Evolutionary conservation across 768 basidiomycete species (phyloP), one percentile per base, ranked within the genome.

Genomic region (Pisolithus albus): DNA sequence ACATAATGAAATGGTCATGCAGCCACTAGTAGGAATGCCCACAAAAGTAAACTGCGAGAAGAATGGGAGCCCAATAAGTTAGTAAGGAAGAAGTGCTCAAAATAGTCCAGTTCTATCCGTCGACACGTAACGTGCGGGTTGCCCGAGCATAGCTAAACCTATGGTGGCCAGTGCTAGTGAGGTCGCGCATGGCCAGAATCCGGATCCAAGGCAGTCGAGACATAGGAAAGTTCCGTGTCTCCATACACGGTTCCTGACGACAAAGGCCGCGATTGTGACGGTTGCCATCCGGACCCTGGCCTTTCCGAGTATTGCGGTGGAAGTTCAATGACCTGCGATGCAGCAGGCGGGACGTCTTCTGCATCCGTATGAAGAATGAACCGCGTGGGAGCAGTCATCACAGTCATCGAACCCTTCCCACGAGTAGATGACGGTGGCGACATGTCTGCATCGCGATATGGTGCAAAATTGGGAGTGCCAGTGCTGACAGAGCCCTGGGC

Each of bases 271-370:
- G 40, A 47, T 45, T 4, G 56, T n/a, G 50, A 15, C 26, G n/a
- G 36, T 19, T 11, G 15, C 37, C 36, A 21, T 39, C 15, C n/a
- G 37, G 62, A 53, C 43, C 61, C 62, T 18, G 75, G 75, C 34
- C 77, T 70, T 54, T 80, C 83, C 23, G 75, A 74, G 60, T 89
- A 89, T 62, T 81, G 81, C 15, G 86, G 86, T 24, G 87, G 87
- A n/a, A 88, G 74, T 66, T 89, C 87, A 6, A 88, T 74, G 19
- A 86, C 67, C 6, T 75, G 84, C 16, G 76, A 67, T 48, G 71
- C 71, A 38, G 65, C 69, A 7, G 78, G 70, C 9, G 69, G 37
- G 11, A 60, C 67, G 58, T 88, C 86, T 49, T 85, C 84, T 7
- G 75, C 76, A 61, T 88, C 88, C 3, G 80, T 83, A 56, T 88